phyloP scores from a whole-genome alignment of 1,284 basidiomycete genomes.

The Garcileccinum viscosum region DNA sequence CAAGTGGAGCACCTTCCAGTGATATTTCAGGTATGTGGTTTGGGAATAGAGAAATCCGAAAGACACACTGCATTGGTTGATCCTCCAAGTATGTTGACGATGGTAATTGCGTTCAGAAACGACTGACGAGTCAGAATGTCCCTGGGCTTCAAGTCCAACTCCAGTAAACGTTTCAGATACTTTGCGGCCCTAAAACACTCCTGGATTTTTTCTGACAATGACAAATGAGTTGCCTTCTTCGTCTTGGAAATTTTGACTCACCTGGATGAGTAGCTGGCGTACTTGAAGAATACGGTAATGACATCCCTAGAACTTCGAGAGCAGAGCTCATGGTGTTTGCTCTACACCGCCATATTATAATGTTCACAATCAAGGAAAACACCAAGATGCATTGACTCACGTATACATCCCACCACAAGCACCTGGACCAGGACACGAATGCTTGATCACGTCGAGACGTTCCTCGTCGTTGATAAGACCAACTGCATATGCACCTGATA shows the following conservation, averaged over 20 bases:
- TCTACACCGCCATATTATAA: constrained; percentile 35
- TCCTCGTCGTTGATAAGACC: constrained; percentile 81
- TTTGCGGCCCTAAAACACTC: constrained; percentile 86
- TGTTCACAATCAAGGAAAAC: not conserved
- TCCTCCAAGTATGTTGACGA: constrained; percentile 86
- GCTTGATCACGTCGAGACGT: constrained; percentile 79
- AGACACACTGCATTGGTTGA: constrained; percentile 86
- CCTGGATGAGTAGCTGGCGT: constrained; percentile 82
- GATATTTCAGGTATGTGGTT: constrained; percentile 1
- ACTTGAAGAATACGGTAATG: constrained; percentile 87
- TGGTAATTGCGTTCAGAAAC: constrained; percentile 90
- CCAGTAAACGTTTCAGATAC: constrained; percentile 83
- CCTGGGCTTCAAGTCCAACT: constrained; percentile 87
- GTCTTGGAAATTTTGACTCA: constrained; percentile 35
- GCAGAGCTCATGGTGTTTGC: constrained; percentile 91
- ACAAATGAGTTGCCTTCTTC: constrained; percentile 5
- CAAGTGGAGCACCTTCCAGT: constrained; percentile 80
- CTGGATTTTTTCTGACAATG: constrained; percentile 72
- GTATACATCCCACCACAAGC: constrained; percentile 89
- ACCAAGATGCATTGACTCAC: constrained; percentile 41
- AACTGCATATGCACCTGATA: constrained; percentile 69
- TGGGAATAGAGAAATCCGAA: not conserved
- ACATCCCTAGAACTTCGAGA: constrained; percentile 91
- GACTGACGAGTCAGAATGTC: constrained; percentile 92
- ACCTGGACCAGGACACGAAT: constrained; percentile 82